Percentiles rank a stretch among this genome's conserved stretches.
Evolutionary conservation across 306 rosid species (phyloP).

Genomic region (Fragaria iinumae): DNA sequence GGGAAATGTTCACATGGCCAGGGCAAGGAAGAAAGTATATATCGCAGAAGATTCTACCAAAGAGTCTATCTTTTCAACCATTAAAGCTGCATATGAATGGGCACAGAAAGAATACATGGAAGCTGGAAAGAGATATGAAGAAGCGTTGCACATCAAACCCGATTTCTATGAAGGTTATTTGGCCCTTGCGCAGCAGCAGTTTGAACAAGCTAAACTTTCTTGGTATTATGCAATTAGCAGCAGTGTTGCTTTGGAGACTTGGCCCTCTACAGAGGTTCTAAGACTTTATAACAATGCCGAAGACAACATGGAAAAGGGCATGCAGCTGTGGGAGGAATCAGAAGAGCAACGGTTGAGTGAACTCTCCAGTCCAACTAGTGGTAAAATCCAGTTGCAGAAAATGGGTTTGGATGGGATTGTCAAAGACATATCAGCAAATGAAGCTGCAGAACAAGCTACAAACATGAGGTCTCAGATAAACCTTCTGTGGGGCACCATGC

Average conservation of each 20-base stretch:
- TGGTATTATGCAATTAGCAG: slow-evolving; percentile 71
- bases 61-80: slow-evolving; percentile 42
- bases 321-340: slow-evolving; percentile 70
- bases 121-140: slow-evolving; percentile 80
- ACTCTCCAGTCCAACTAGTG: slow-evolving; percentile 40
- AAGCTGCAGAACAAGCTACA: slow-evolving; percentile 54
- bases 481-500: slow-evolving; percentile 84
- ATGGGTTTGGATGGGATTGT: slow-evolving; percentile 49
- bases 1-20: slow-evolving; percentile 89
- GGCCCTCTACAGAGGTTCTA: slow-evolving; percentile 60
- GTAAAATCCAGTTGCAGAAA: slow-evolving; percentile 37
- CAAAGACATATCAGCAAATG: slow-evolving; percentile 43
- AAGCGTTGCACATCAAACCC: slow-evolving; percentile 61
- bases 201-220: slow-evolving; percentile 79
- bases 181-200: slow-evolving; percentile 75
- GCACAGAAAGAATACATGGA: slow-evolving; percentile 55
- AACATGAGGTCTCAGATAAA: slow-evolving; percentile 76
- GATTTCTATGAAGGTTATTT: slow-evolving; percentile 81
- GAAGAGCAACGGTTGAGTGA: slow-evolving; percentile 37
- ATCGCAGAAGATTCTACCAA: slow-evolving; percentile 54
- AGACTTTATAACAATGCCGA: slow-evolving; percentile 70
- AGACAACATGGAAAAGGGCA: slow-evolving; percentile 84
- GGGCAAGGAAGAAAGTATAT: slow-evolving; percentile 75
- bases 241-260: slow-evolving; percentile 46
- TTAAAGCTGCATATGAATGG: slow-evolving; percentile 64